These are phyloP conservation scores for Aspergillus sp. DNA, from an alignment of 2,329 filamentous ascomycete genomes.

Conservation along the genomic window DNA sequence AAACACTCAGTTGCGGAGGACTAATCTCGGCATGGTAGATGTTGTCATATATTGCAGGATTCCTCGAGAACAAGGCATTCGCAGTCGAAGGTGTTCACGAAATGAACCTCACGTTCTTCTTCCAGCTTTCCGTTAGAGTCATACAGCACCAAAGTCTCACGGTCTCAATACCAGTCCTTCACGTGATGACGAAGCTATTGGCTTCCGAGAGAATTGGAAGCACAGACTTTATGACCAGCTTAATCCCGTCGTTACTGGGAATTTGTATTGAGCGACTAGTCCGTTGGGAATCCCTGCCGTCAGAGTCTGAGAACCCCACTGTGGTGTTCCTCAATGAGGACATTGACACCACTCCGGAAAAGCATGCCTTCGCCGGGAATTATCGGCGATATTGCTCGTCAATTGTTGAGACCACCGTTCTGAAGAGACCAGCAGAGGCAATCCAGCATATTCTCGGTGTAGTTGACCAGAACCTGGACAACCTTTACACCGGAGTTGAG, in stretches of 20 bases:
- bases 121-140: slow-evolving; percentile 69
- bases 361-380: slow-evolving; percentile 90
- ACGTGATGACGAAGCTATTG: slow-evolving; percentile 79
- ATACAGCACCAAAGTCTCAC: slow-evolving; percentile 79
- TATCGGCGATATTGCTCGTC: slow-evolving; percentile 84
- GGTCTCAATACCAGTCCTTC: slow-evolving; percentile 84
- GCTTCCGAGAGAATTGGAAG: slow-evolving; percentile 59
- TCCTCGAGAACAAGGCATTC: slow-evolving; percentile 67
- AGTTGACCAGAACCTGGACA: slow-evolving; percentile 63
- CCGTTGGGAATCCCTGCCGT: slow-evolving; percentile 76
- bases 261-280: slow-evolving; percentile 75
- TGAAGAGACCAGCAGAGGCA: slow-evolving; percentile 72
- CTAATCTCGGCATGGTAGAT: no score
- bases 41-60: slow-evolving; percentile 74
- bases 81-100: slow-evolving; percentile 49
- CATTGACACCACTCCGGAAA: slow-evolving; percentile 86
- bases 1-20: slow-evolving; percentile 4
- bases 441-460: slow-evolving; percentile 77
- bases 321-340: slow-evolving; percentile 81
- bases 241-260: slow-evolving; percentile 68
- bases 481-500: slow-evolving; percentile 62
- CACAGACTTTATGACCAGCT: slow-evolving; percentile 46
- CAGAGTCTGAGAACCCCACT: slow-evolving; percentile 70
- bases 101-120: slow-evolving; percentile 62
- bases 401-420: slow-evolving; percentile 78